These are phyloP conservation scores for Pelargonium australe DNA, from an alignment of 441 rosid genomes.

Conservation along the genomic window DNA sequence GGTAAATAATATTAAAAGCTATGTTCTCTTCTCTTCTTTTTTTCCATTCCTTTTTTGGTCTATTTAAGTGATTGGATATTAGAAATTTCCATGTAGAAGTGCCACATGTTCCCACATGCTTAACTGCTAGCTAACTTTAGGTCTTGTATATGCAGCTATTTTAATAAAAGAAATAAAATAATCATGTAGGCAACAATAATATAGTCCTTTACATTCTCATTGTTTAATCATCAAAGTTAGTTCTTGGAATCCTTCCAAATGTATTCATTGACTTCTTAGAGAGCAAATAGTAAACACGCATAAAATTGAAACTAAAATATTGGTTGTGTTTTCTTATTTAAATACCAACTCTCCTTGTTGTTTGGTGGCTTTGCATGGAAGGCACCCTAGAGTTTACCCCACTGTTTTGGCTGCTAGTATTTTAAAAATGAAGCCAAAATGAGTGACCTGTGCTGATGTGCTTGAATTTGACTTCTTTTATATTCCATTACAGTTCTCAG, in stretches of 20 bases:
- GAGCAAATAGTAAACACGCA: background rate
- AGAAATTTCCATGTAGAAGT: no score
- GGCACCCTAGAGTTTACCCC: background rate
- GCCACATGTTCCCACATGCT: background rate
- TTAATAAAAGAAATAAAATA: background rate
- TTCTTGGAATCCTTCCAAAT: constrained; percentile 4
- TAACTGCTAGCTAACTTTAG: background rate
- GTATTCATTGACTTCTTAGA: background rate
- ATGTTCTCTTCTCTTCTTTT: no score
- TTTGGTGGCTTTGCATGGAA: background rate
- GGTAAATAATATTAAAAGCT: constrained; percentile 5
- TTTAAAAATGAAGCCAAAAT: constrained; percentile 2
- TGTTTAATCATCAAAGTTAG: background rate
- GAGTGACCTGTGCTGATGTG: background rate
- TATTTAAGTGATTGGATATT: background rate
- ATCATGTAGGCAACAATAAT: no score
- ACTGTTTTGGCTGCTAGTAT: constrained; percentile 1
- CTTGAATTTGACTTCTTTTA: background rate
- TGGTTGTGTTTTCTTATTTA: background rate
- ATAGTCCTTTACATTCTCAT: background rate
- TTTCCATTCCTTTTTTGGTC: background rate
- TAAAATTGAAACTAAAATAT: background rate
- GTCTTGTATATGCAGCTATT: background rate
- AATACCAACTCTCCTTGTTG: background rate
- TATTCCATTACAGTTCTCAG: background rate